A percentile compares a stretch with the other conserved stretches of the same genome.
These are phyloP conservation scores for Mycogone perniciosa DNA, from an alignment of 2,329 filamentous ascomycete genomes.

Conservation along the genomic window DNA sequence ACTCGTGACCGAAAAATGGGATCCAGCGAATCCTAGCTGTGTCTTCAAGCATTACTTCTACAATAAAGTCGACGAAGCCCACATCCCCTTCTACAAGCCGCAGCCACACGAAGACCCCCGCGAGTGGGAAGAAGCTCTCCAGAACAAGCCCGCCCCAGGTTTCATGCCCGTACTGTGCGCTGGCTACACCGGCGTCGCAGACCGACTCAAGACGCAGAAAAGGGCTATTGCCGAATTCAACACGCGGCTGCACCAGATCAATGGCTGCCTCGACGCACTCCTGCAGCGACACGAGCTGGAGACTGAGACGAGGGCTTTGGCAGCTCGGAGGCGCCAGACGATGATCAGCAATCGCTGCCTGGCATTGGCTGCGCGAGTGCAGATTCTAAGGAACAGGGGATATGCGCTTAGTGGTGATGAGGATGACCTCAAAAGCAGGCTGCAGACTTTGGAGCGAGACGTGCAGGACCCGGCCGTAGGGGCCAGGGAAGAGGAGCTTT, in stretches of 20 bases:
- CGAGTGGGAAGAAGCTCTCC: constrained; percentile 78
- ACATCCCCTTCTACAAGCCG: constrained; percentile 71
- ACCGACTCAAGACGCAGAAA: constrained; percentile 67
- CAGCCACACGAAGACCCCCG: constrained; percentile 63
- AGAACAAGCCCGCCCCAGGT: constrained; percentile 68
- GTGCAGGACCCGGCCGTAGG: constrained; percentile 69
- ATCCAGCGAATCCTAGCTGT: constrained; percentile 60
- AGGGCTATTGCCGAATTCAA: constrained; percentile 64
- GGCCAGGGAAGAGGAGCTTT: constrained; percentile 76
- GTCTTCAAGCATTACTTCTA: constrained; percentile 82
- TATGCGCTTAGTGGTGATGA: constrained; percentile 76
- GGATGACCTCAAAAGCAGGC: constrained; percentile 67
- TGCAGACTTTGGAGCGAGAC: constrained; percentile 60
- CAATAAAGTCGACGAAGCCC: constrained; percentile 70
- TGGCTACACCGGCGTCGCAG: constrained; percentile 65
- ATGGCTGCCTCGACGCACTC: constrained; percentile 64
- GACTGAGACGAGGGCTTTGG: constrained; percentile 66
- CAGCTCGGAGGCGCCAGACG: constrained; percentile 65
- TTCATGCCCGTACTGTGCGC: constrained; percentile 71
- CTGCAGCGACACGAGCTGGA: constrained; percentile 71
- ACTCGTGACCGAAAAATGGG: constrained; percentile 67
- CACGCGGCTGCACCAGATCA: constrained; percentile 70
- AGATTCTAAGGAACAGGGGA: constrained; percentile 73
- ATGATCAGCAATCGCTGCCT: constrained; percentile 67
- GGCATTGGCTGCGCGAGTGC: constrained; percentile 69